Conservation (phyloP, 2,329 filamentous ascomycete species). For the Plenodomus tracheiphilus region DNA sequence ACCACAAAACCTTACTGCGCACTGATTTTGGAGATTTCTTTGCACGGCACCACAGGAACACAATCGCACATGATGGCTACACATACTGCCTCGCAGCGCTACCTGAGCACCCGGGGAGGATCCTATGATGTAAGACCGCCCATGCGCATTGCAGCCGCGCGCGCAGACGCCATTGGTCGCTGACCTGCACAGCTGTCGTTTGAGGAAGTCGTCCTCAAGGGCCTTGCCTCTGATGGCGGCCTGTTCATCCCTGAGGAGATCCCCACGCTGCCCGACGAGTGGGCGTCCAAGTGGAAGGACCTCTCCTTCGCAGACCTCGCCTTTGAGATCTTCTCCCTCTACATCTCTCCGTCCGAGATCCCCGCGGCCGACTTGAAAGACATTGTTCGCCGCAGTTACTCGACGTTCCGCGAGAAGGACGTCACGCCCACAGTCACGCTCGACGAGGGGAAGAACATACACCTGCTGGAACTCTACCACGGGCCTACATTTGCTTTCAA, state of each 20-base stretch:
- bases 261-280: constrained; percentile 64
- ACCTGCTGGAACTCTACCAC: constrained; percentile 93
- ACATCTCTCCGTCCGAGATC: constrained; percentile 83
- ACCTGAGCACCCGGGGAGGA: constrained; percentile 65
- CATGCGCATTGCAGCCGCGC: not conserved
- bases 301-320: constrained; percentile 81
- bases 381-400: constrained; percentile 84
- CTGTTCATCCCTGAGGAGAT: constrained; percentile 87
- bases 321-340: constrained; percentile 81
- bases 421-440: constrained; percentile 81
- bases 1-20: not conserved
- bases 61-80: constrained; percentile 42
- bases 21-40: not conserved
- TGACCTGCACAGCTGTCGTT: constrained; percentile 71
- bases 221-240: constrained; percentile 82
- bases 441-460: constrained; percentile 70
- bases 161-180: constrained; percentile 5
- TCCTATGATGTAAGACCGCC: constrained; percentile 59
- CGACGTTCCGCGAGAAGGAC: constrained; percentile 80
- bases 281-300: constrained; percentile 73
- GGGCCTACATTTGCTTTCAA: constrained; percentile 93
- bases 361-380: constrained; percentile 76
- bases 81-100: constrained; percentile 61
- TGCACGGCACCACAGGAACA: constrained; percentile 2
- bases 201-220: constrained; percentile 88